These are phyloP conservation scores for Camellia lanceoleosa DNA, from an alignment of 148 eudicot genomes.

Conservation along the genomic window DNA sequence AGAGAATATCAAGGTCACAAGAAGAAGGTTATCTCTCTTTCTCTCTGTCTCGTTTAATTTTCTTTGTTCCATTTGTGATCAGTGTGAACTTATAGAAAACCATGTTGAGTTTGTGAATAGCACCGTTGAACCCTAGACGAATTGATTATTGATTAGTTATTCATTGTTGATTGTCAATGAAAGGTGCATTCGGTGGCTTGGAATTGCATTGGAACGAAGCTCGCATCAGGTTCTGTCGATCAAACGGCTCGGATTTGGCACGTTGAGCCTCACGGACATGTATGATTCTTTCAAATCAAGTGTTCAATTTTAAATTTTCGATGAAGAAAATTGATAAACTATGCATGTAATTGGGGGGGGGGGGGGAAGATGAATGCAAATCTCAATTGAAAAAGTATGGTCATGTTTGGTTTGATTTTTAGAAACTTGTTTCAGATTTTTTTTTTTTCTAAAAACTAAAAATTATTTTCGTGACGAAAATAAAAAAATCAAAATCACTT, in stretches of 20 bases:
- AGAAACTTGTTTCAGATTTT: too few species aligned
- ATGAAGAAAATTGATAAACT: too few species aligned
- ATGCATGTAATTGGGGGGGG: too few species aligned
- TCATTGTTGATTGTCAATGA: background rate
- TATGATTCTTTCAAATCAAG: slow-evolving; percentile 21
- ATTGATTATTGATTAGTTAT: background rate
- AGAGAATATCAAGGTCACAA: slow-evolving; percentile 97
- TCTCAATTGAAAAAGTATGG: too few species aligned
- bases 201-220: slow-evolving; percentile 90
- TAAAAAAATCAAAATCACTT: too few species aligned
- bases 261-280: slow-evolving; percentile 77
- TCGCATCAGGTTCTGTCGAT: slow-evolving; percentile 95
- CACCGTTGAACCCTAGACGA: background rate
- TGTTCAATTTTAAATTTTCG: too few species aligned
- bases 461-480: too few species aligned
- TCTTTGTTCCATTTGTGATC: background rate
- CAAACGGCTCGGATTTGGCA: slow-evolving; percentile 97
- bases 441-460: too few species aligned
- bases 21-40: slow-evolving; percentile 60
- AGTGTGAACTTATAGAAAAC: background rate
- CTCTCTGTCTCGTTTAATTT: background rate
- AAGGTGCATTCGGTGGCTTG: slow-evolving; percentile 99
- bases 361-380: too few species aligned
- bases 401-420: too few species aligned
- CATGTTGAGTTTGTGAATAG: background rate